A percentile compares a stretch with the other conserved stretches of the same genome.
These are phyloP conservation scores for Cercospora janseana DNA, from an alignment of 2,329 filamentous ascomycete species.

Conservation along the genomic window DNA sequence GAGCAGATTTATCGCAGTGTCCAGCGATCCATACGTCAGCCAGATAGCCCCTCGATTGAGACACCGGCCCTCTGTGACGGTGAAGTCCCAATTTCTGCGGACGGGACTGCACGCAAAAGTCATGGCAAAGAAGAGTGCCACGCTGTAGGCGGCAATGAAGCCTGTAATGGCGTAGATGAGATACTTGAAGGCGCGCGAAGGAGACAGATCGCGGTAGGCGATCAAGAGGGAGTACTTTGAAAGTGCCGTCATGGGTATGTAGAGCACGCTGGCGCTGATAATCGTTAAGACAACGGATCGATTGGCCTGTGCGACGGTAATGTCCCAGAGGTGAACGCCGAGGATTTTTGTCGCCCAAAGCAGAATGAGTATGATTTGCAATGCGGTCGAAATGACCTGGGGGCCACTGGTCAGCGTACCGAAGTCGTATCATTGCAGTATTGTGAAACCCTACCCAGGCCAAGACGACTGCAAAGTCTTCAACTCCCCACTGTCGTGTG, in stretches of 20 bases:
- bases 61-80: conserved; percentile 12
- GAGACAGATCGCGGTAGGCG: conserved; percentile 17
- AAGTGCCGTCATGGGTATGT: conserved; percentile 19
- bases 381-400: conserved; percentile 18
- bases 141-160: conserved; percentile 15
- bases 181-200: conserved; percentile 15
- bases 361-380: conserved; percentile 19
- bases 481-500: conserved; percentile 18
- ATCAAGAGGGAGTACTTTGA: conserved; percentile 20
- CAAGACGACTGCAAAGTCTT: conserved; percentile 17
- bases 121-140: conserved; percentile 12
- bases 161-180: conserved; percentile 10
- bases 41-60: conserved; percentile 17
- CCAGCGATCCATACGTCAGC: conserved; percentile 16
- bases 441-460: conserved; percentile 15
- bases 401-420: not conserved
- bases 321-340: conserved; percentile 20
- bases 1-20: conserved; percentile 19
- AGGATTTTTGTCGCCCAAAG: conserved; percentile 12
- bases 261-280: conserved; percentile 16
- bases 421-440: not conserved
- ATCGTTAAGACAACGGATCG: conserved; percentile 13
- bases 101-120: conserved; percentile 22
- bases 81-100: conserved; percentile 14
- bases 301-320: conserved; percentile 8